phyloP scores from a whole-genome alignment of 2,329 filamentous ascomycete genomes.

The Ceratocystis cubensis region DNA sequence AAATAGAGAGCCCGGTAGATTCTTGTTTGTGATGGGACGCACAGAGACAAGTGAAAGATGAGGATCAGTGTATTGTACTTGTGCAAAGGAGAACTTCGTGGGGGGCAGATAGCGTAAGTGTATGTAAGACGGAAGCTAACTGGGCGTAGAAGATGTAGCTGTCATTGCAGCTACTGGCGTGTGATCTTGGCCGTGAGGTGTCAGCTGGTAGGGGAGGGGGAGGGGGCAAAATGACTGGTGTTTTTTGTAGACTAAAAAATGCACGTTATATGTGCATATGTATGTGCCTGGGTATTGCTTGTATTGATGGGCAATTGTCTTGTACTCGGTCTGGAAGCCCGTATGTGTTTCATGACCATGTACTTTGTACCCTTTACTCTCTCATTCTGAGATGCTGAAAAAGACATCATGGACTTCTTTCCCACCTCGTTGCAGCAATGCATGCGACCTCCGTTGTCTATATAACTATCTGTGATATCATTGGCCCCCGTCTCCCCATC shows the following conservation, averaged over 20 bases:
- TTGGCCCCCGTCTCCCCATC: too few species aligned
- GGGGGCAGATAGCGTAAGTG: neutral
- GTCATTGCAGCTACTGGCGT: neutral
- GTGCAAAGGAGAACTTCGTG: neutral
- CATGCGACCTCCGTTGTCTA: neutral
- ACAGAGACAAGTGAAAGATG: neutral
- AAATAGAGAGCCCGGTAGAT: too few species aligned
- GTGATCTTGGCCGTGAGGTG: neutral
- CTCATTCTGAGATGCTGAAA: neutral
- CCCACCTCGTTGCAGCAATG: neutral
- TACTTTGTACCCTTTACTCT: too few species aligned
- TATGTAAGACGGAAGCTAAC: neutral
- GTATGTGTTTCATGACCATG: too few species aligned
- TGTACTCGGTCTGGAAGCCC: too few species aligned
- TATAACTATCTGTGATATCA: neutral
- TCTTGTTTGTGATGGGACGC: neutral
- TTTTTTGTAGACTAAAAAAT: neutral
- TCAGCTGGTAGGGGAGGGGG: neutral
- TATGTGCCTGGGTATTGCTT: neutral
- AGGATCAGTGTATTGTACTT: neutral
- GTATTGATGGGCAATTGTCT: too few species aligned
- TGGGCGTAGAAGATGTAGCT: neutral
- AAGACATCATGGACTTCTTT: neutral
- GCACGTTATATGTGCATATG: neutral
- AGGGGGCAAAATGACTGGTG: neutral